These are phyloP conservation scores for Trametes sanguinea DNA, from an alignment of 768 basidiomycete genomes.

Conservation along the genomic window DNA sequence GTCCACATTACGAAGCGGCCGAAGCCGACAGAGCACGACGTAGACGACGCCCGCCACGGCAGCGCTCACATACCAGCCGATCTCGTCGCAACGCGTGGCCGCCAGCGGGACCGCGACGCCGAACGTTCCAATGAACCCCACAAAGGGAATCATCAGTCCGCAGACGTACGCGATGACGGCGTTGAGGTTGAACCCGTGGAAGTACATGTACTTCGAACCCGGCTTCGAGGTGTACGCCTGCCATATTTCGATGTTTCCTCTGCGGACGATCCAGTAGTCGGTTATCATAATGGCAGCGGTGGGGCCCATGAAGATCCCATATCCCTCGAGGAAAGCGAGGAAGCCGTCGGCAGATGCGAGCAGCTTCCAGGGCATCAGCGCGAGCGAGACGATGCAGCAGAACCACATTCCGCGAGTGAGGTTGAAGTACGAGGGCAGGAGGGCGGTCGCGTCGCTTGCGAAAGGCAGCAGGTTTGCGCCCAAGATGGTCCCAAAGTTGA, in stretches of 20 bases:
- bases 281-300: constrained; percentile 26
- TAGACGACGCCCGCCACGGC: constrained; percentile 20
- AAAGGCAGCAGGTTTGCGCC: constrained; percentile 26
- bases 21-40: constrained; percentile 13
- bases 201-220: constrained; percentile 24
- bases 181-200: constrained; percentile 23
- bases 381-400: constrained; percentile 24
- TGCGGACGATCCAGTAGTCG: constrained; percentile 26
- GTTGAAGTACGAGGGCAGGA: constrained; percentile 23
- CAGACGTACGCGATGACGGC: constrained; percentile 22
- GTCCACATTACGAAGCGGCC: constrained; percentile 18
- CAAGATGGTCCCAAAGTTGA: constrained; percentile 24
- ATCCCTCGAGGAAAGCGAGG: constrained; percentile 25
- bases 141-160: constrained; percentile 24
- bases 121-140: constrained; percentile 24
- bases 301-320: constrained; percentile 27
- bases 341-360: constrained; percentile 24
- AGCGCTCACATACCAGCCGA: constrained; percentile 24
- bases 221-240: constrained; percentile 19
- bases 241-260: constrained; percentile 19
- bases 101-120: constrained; percentile 17
- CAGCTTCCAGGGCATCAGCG: constrained; percentile 26
- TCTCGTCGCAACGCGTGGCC: constrained; percentile 16
- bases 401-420: constrained; percentile 28
- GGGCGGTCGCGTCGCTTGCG: constrained; percentile 23